These are phyloP conservation scores for Saccharomycopsis olivae DNA, from an alignment of 805 yeast species.

Conservation along the genomic window DNA sequence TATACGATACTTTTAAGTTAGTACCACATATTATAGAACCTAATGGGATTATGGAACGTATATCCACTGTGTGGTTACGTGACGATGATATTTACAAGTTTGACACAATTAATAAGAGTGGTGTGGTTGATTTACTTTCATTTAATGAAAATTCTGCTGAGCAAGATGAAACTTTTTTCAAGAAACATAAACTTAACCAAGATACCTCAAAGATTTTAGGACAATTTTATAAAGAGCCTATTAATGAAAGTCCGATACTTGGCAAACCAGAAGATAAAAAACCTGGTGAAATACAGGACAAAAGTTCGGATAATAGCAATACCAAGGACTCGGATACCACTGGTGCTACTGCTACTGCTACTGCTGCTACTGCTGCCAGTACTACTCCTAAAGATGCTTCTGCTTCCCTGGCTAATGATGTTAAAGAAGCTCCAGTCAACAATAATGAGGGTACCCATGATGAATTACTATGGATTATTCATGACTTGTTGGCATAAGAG, in stretches of 20 bases:
- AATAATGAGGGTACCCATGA: conserved; percentile 47
- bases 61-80: conserved; percentile 38
- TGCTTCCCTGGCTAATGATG: too few species aligned
- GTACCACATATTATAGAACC: conserved; percentile 63
- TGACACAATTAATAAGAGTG: conserved; percentile 20
- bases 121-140: conserved; percentile 22
- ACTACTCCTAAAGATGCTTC: conserved; percentile 3
- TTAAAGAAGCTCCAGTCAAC: background rate
- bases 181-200: background rate
- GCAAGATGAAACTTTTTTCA: background rate
- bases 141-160: conserved; percentile 14
- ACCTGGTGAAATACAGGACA: too few species aligned
- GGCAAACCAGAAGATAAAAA: too few species aligned
- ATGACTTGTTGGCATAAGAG: conserved; percentile 46
- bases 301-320: too few species aligned
- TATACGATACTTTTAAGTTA: conserved; percentile 51
- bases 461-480: conserved; percentile 62
- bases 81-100: conserved; percentile 42
- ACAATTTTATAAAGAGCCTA: background rate
- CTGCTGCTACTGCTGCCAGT: background rate
- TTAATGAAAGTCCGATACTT: background rate
- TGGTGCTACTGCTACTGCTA: background rate
- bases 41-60: conserved; percentile 44
- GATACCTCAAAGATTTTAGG: background rate
- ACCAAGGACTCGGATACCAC: too few species aligned